Conservation (phyloP, 2,329 filamentous ascomycete genomes). For the Tympanopsis confertula region DNA sequence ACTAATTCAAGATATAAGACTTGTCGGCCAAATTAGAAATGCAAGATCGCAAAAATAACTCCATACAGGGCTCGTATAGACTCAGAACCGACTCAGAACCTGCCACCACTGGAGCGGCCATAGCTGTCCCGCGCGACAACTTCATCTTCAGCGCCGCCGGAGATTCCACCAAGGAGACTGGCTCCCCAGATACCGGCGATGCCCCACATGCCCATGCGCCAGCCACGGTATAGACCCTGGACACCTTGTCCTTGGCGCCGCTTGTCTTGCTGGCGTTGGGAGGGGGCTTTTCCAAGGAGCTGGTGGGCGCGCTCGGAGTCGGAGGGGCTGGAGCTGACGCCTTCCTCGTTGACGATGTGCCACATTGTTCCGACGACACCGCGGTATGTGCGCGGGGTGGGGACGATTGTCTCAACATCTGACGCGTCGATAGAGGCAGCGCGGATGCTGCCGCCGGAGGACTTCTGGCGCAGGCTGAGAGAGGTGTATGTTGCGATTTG, state of each 20-base stretch:
- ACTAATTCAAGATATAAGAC: no score
- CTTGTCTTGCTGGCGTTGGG: no score
- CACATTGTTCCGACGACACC: slow-evolving; percentile 54
- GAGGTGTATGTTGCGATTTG: slow-evolving; percentile 32
- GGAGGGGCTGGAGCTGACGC: background rate
- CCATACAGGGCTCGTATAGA: no score
- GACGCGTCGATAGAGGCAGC: slow-evolving; percentile 12
- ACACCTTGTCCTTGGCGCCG: slow-evolving; percentile 19
- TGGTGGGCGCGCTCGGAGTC: background rate
- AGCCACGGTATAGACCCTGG: slow-evolving; percentile 36
- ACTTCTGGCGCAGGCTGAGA: background rate
- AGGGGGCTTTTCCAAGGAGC: background rate
- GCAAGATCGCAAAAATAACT: no score
- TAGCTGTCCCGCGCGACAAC: no score
- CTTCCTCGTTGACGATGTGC: slow-evolving; percentile 51
- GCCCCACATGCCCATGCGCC: slow-evolving; percentile 40
- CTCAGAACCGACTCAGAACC: no score
- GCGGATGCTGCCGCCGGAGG: background rate
- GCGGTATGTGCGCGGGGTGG: slow-evolving; percentile 47
- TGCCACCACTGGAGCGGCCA: background rate
- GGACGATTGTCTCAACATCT: slow-evolving; percentile 38
- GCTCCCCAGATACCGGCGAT: slow-evolving; percentile 37
- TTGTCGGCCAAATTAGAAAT: no score
- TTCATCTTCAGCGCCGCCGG: slow-evolving; percentile 3
- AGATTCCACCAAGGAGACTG: slow-evolving; percentile 16